These are phyloP conservation scores for Chalciporus pseudorubinellus DNA, from an alignment of 768 basidiomycete genomes.

Conservation along the genomic window DNA sequence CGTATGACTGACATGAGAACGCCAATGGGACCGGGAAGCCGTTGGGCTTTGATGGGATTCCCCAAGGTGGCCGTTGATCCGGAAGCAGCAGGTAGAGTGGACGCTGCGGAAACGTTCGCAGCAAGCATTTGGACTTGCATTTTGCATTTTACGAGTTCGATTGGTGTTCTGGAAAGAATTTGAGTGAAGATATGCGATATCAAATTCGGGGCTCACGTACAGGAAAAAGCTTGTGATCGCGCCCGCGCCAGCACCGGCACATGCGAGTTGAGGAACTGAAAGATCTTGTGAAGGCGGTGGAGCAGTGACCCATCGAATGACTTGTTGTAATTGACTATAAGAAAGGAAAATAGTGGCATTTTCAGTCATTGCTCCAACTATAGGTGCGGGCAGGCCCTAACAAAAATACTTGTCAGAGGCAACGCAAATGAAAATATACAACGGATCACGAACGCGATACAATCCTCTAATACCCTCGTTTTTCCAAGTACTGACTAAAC, in stretches of 20 bases:
- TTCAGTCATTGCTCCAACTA: constrained; percentile 90
- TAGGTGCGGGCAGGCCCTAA: constrained; percentile 87
- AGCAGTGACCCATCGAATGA: constrained; percentile 46
- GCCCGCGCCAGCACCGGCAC: constrained; percentile 89
- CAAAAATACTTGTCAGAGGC: constrained; percentile 1
- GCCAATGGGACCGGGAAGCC: constrained; percentile 70
- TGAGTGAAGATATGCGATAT: not conserved
- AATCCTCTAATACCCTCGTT: constrained; percentile 82
- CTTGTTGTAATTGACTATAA: constrained; percentile 73
- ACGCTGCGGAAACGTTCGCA: constrained; percentile 14
- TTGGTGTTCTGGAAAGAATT: constrained; percentile 65
- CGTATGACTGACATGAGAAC: constrained; percentile 65
- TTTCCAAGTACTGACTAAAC: constrained; percentile 74
- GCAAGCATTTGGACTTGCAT: constrained; percentile 95
- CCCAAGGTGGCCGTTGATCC: constrained; percentile 13
- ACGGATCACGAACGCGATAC: constrained; percentile 65
- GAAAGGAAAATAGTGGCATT: constrained; percentile 86
- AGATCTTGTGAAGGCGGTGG: constrained; percentile 40
- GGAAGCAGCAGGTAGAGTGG: constrained; percentile 14
- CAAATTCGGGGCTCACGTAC: constrained; percentile 42
- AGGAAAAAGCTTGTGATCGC: constrained; percentile 82
- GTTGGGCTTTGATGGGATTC: constrained; percentile 8
- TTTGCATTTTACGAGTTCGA: constrained; percentile 94
- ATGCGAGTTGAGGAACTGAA: constrained; percentile 63
- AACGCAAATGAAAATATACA: not conserved